A percentile compares a stretch with the other conserved stretches of the same genome.
Conservation (phyloP, 164 flowering plant species). For the Piper longum region DNA sequence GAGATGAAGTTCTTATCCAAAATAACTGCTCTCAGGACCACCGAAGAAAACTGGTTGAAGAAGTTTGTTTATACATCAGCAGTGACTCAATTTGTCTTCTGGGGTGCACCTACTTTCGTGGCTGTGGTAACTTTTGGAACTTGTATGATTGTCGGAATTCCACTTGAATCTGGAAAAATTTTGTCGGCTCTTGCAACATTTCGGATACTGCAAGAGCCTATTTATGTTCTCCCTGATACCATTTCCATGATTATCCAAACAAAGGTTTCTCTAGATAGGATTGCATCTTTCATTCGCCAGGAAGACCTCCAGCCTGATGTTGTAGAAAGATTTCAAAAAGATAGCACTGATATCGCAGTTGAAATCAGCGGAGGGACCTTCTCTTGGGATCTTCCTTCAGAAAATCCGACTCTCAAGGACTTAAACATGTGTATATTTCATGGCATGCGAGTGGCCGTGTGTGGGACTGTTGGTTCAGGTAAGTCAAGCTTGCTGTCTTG, state of each 20-base stretch:
- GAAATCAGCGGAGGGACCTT: slow-evolving; percentile 40
- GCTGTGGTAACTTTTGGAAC: slow-evolving; percentile 48
- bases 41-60: slow-evolving; percentile 46
- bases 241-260: slow-evolving; percentile 57
- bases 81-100: slow-evolving; percentile 31
- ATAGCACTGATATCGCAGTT: slow-evolving; percentile 33
- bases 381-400: slow-evolving; percentile 15
- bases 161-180: slow-evolving; percentile 59
- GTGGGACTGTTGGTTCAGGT: slow-evolving; percentile 56
- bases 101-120: slow-evolving; percentile 54
- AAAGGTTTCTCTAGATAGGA: slow-evolving; percentile 61
- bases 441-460: slow-evolving; percentile 46
- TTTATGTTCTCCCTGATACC: slow-evolving; percentile 49
- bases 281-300: slow-evolving; percentile 42
- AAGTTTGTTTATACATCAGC: slow-evolving; percentile 38
- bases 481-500: slow-evolving; percentile 48
- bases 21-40: slow-evolving; percentile 33
- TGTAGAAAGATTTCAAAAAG: slow-evolving; percentile 31
- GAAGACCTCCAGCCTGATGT: slow-evolving; percentile 39
- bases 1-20: slow-evolving; percentile 58
- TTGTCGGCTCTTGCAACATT: slow-evolving; percentile 72
- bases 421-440: slow-evolving; percentile 22
- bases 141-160: slow-evolving; percentile 46
- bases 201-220: slow-evolving; percentile 54
- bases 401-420: slow-evolving; percentile 24